A percentile compares a stretch with the other conserved stretches of the same genome.
phyloP scores from a whole-genome alignment of 2,329 filamentous ascomycete genomes.

The Aspergillus floridensis region DNA sequence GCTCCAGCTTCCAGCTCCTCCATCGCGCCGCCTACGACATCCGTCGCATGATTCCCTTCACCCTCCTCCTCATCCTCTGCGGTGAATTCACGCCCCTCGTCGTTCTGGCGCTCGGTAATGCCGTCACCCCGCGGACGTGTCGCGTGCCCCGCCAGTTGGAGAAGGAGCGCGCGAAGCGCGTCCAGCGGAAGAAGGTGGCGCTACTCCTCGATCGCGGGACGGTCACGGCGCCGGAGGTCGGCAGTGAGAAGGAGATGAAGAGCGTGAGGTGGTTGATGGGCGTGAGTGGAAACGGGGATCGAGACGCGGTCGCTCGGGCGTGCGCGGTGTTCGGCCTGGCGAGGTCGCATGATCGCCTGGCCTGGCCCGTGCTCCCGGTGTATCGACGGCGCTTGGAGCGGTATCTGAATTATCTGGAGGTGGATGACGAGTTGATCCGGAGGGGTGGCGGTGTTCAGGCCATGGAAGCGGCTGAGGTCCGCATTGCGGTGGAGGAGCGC shows the following conservation, averaged over 20 bases:
- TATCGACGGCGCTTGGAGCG: slow-evolving; percentile 54
- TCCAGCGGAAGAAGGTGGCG: slow-evolving; percentile 42
- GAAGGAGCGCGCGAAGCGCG: slow-evolving; percentile 52
- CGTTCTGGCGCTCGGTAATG: slow-evolving; percentile 66
- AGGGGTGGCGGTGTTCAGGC: slow-evolving; percentile 59
- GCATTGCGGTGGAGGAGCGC: slow-evolving; percentile 68
- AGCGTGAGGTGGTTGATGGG: slow-evolving; percentile 25
- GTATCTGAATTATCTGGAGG: slow-evolving; percentile 62
- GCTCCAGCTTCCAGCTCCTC: slow-evolving; percentile 69
- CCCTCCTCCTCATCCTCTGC: slow-evolving; percentile 69
- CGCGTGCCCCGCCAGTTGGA: slow-evolving; percentile 74
- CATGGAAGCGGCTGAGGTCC: slow-evolving; percentile 63
- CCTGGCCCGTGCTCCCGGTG: slow-evolving; percentile 39
- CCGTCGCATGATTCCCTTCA: slow-evolving; percentile 75
- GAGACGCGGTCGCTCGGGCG: slow-evolving; percentile 29
- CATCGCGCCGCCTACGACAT: slow-evolving; percentile 69
- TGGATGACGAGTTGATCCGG: slow-evolving; percentile 69
- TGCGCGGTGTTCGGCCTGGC: slow-evolving; percentile 36
- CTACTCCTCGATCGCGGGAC: slow-evolving; percentile 17
- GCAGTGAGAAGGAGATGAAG: slow-evolving; percentile 30
- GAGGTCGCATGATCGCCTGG: slow-evolving; percentile 42
- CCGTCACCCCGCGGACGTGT: slow-evolving; percentile 75
- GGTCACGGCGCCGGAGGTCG: slow-evolving; percentile 13
- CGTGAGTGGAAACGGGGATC: slow-evolving; percentile 18
- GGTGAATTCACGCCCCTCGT: slow-evolving; percentile 85